Evolutionary conservation across 2,329 filamentous ascomycete species (phyloP), one percentile per base, ranked within the genome.

Genomic region (Fusarium nelsonii): DNA sequence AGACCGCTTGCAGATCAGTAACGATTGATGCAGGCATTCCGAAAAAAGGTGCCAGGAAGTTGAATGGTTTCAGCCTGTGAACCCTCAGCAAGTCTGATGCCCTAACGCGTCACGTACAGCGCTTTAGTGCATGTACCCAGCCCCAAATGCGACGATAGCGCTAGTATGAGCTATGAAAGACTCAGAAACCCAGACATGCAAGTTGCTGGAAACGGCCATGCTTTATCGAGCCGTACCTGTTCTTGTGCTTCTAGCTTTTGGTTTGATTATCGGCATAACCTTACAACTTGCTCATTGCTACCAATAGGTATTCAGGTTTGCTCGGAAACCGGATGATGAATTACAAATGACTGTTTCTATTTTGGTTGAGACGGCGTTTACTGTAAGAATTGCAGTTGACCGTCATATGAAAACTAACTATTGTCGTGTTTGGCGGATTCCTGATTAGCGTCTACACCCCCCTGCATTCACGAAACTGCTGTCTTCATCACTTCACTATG

Each of bases 1-100:
- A 72, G 63, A 70, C 71, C 65, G 70, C 71, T 65, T 64, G 63
- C 58, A 70, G 66, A 73, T 67, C 69, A 70, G 66, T 60, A 66
- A 70, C 34, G 26, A 52, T 46, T 65, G 37, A 69, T 60, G 45
- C 63, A 69, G 51, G 56, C 43, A 69, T 67, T 70, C 56, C 50
- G 51, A 52, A 49, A 50, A 39, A 50, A 58, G 56, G 51, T 59
- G 65, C 55, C 48, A 58, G 54, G 48, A 50, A 56, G 51, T 63
- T 36, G 63, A 62, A 58, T 69, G 69, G 71, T 66, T 68, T 69
- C 64, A 54, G 57, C 33, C 45, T 59, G 62, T 73, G 71, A 73
- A 73, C 52, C 65, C 60, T 70, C 54, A 73, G 45, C 57, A 63
- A 50, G 49, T 61, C 50, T 66, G 60, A 58, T 69, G 56, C 57